These are phyloP conservation scores for Neckera pumila DNA, from an alignment of 225 moss, liverwort and hornwort genomes.

Conservation along the genomic window DNA sequence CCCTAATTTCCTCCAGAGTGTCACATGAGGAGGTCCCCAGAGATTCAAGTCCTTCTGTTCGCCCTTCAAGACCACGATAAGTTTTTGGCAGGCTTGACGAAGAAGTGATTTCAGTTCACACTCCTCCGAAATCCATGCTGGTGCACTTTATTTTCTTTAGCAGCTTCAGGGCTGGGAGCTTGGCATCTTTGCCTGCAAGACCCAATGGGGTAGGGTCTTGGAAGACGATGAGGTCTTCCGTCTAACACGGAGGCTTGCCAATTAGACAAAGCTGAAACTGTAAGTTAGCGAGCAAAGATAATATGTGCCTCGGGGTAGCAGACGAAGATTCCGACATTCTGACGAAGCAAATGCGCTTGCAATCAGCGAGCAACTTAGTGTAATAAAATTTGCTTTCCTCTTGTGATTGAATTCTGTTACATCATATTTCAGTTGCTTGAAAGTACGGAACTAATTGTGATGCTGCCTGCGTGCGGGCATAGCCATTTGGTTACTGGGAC, in stretches of 20 bases:
- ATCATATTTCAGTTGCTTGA: neutral
- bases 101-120: neutral
- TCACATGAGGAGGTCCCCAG: neutral
- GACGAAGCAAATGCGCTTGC: neutral
- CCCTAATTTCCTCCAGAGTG: neutral
- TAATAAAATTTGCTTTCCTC: neutral
- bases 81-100: neutral
- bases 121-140: neutral
- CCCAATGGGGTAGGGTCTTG: neutral
- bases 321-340: neutral
- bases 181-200: neutral
- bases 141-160: neutral
- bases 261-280: neutral
- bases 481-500: neutral
- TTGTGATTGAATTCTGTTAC: neutral
- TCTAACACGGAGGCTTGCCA: neutral
- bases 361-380: neutral
- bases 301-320: neutral
- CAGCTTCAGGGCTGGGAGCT: neutral
- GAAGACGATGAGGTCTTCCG: neutral
- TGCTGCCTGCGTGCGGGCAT: neutral
- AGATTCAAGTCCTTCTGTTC: neutral
- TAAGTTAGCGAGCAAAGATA: no score
- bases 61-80: neutral
- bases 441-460: neutral